phyloP scores from a whole-genome alignment of 2,329 filamentous ascomycete species.

The Ophidiomyces ophidiicola region DNA sequence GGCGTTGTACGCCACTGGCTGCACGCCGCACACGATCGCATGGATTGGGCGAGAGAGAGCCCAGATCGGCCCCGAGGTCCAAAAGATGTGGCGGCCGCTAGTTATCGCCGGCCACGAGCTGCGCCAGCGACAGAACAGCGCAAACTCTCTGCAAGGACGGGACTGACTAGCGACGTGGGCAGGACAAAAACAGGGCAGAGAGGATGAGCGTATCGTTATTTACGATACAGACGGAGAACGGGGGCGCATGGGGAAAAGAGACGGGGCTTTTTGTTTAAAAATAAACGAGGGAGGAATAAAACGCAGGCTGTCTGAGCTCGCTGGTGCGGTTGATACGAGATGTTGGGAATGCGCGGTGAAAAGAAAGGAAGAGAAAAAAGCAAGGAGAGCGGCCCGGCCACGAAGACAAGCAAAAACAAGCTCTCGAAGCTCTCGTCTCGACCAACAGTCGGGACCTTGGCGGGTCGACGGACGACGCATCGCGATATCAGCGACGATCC shows the following conservation, averaged over 20 bases:
- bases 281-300: too few species aligned
- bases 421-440: slow-evolving; percentile 11
- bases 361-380: slow-evolving; percentile 6
- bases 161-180: background rate
- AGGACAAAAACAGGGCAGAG: too few species aligned
- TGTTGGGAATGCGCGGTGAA: background rate
- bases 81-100: background rate
- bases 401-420: slow-evolving; percentile 15
- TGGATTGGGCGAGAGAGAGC: too few species aligned
- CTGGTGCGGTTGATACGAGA: background rate
- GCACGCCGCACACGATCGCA: too few species aligned
- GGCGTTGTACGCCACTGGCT: too few species aligned
- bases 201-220: too few species aligned
- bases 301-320: too few species aligned
- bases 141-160: background rate
- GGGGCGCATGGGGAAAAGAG: too few species aligned
- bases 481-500: slow-evolving; percentile 2
- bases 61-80: too few species aligned
- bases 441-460: slow-evolving; percentile 9
- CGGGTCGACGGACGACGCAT: slow-evolving; percentile 5
- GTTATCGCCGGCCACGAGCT: background rate
- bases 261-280: too few species aligned
- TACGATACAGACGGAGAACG: too few species aligned
- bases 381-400: background rate
- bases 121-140: background rate